Base-by-base conservation (phyloP, 352 stramenopile species). In the Globisporangium heterothallicum region DNA sequence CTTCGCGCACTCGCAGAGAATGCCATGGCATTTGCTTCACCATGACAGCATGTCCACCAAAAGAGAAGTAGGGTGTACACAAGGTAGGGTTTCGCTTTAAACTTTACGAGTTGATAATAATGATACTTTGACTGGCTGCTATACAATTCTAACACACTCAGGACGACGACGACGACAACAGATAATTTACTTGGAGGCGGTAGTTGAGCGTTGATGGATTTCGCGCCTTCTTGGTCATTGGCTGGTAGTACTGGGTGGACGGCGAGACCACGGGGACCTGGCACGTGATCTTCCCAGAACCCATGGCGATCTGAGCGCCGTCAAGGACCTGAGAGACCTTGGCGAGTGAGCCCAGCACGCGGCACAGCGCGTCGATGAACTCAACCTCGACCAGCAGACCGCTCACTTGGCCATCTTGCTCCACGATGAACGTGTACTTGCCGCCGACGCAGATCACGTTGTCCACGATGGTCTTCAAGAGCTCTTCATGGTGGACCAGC, bases 201-300 rank as follows among this genome's bases (percentile, higher is more conserved):
- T 47, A 55, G 36, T 55, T 45, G 49, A 45, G 49, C 24, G 22
- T 12, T 44, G 49, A 44, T 35, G 48, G 30, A 14, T 38, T 38
- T 38, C 4, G 32, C 10, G 12, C 6, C 32, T 53, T 53, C 22
- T 43, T 51, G 27, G 18, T 16, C 30, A 34, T 53, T 53, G 46
- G 30, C 10, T 27, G 30, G 61, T 63, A 12, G 75, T 82, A 49
- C 66, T 84, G 58, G 32, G 12, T 38, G 12, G 6, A n/a, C 32
- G 12, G 32, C n/a, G n/a, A 16, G n/a, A 38, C 32, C 42, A 21
- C 27, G 4, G 49, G 49, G 14, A 35, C 26, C 49, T 22, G 19
- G 27, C 49, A 56, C n/a, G 7, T 56, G 40, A 49, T 56, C 36
- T 29, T 49, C n/a, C 49, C 49, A 1, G 49, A 49, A 10, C 40